Evolutionary conservation across 257 asterid genomes (phyloP).

Genomic region (Coffea canephora): DNA sequence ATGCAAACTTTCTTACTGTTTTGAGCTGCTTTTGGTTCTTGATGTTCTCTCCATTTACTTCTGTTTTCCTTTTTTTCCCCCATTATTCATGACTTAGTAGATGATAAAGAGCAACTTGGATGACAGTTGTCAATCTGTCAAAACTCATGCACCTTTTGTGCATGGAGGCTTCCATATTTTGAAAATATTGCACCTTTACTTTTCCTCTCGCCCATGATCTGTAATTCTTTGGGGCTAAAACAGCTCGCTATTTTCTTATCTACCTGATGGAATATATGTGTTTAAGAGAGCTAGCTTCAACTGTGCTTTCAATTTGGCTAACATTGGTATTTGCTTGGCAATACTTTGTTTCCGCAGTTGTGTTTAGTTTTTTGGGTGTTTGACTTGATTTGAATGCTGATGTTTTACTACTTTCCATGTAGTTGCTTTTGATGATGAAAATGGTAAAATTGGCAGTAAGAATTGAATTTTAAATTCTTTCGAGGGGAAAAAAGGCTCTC

Average conservation of each 20-base stretch:
- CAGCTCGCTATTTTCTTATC: not conserved
- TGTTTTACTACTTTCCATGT: not conserved
- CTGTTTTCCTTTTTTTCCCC: not conserved
- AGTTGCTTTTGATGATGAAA: slow-evolving; percentile 4
- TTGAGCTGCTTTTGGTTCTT: no score
- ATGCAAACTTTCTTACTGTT: not conserved
- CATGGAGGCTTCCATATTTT: no score
- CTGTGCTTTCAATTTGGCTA: not conserved
- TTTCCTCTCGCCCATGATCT: not conserved
- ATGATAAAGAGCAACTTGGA: not conserved
- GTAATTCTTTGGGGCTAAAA: not conserved
- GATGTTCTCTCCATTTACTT: not conserved
- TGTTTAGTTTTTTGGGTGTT: not conserved
- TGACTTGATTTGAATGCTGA: not conserved
- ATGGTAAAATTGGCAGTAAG: not conserved
- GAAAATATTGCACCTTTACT: not conserved
- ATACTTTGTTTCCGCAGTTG: not conserved
- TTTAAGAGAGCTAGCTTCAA: not conserved
- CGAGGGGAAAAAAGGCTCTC: not conserved
- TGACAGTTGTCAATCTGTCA: no score
- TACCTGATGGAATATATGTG: not conserved
- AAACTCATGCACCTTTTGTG: no score
- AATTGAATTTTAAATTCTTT: not conserved
- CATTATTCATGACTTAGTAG: not conserved
- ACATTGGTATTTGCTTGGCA: not conserved